Evolutionary conservation across 140 eudicot genomes (phyloP), one percentile per base, ranked within the genome.

Genomic region (Anethum foeniculum): DNA sequence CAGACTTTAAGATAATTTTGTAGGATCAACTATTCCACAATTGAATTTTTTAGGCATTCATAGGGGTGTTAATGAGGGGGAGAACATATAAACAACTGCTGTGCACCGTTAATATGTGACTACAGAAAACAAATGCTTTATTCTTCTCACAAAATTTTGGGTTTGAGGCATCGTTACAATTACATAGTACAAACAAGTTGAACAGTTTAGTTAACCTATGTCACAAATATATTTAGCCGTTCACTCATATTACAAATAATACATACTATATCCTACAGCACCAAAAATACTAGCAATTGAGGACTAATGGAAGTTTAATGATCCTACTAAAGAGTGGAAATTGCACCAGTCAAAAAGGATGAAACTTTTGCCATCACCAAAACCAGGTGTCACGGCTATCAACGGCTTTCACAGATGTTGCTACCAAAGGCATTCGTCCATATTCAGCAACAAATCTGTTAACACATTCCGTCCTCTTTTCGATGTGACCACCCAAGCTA

Each of bases 401-500:
- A 46, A 94, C 84, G 11, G 90, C 98, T 85, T 94, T 94, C 77
- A 85, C 91, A 12, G 89, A 86, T 32, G 98, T 94, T 46, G 93
- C 84, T 64, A 94, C 86, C 83, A 92, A 85, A n/a, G 98, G 96
- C 98, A 94, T 94, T 77, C 82, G 81, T 74, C 91, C 94, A 77
- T 83, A 94, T 76, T 85, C 89, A 44, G 88, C 81, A 39, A 85
- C 96, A 62, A 94, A 94, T 82, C 90, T 86, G 81, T 91, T 91
- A 39, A 94, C 93, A 62, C 98, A 94, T 71, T 92, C 87, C 0
- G 94, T 83, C 82, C 98, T 89, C 80, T 80, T 90, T 27, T 86
- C 85, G 34, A 25, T 86, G 84, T 94, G 97, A 44, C 98, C 98
- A 78, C 97, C 97, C 81, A 94, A 79, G 81, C 97, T 94, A 84